Base-by-base conservation (phyloP, 2,329 filamentous ascomycete genomes). In the Sporothrix pseudoabietina region DNA sequence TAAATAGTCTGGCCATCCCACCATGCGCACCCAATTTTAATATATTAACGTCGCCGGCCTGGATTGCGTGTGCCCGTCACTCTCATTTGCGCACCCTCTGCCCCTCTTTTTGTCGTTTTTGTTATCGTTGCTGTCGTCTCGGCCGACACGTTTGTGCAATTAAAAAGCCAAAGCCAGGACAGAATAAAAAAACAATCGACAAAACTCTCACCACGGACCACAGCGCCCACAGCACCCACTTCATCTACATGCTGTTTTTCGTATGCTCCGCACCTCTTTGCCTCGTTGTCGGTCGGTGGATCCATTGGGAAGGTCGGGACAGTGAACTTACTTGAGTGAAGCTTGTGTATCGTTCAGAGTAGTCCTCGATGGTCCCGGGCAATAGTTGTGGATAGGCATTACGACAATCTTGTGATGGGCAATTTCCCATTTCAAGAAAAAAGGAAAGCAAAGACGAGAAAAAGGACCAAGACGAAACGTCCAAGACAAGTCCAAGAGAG, bases 31-130 rank as follows among this genome's bases (percentile, higher is more conserved):
- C 59, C 6, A 41, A 63, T 41, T 63, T 63, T 41, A 41, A 63
- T 44, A 44, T n/a, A 63, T 63, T 63, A 19, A 41, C 6, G 19
- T 44, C 8, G 26, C 19, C 16, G 55, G 5, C 30, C 30, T 32
- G 55, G 59, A 63, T 63, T 63, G 35, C 35, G 55, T 59, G 55
- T 59, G 55, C 57, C 14, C 12, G 26, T 57, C 54, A 22, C 54
- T 57, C 26, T 5, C 44, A 49, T 57, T 16, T 57, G 54, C 54
- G 2, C 26, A 16, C 54, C 26, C 54, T 57, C 12, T 32, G 54
- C 22, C 26, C 26, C 57, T 63, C 32, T 59, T 59, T n/a, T 30
- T 19, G 30, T 59, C 19, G 30, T 32, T 26, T 12, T 57, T 32
- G 26, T 32, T 32, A 12, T 59, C 49, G 49, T 7, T 22, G n/a